These are phyloP conservation scores for Plantago major DNA, from an alignment of 257 asterid genomes.

Conservation along the genomic window DNA sequence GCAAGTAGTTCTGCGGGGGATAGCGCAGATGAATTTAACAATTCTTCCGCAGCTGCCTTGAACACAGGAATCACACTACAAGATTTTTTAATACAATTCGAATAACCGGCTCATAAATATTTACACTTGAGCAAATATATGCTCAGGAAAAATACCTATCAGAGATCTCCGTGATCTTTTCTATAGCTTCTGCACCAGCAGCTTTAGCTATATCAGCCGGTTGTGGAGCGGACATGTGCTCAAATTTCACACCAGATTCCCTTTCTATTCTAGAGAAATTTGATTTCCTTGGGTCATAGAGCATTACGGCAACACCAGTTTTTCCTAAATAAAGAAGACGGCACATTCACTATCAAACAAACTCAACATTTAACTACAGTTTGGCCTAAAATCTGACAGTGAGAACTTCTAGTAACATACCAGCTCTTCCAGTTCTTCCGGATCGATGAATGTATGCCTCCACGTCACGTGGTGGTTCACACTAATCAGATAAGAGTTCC, in stretches of 20 bases:
- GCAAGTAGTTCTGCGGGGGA: slow-evolving; percentile 81
- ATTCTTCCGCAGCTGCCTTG: slow-evolving; percentile 88
- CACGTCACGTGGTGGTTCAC: slow-evolving; percentile 96
- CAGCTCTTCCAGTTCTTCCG: slow-evolving; percentile 96
- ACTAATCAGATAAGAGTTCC: slow-evolving; percentile 38
- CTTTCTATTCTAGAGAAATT: slow-evolving; percentile 79
- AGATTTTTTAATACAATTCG: slow-evolving; percentile 7
- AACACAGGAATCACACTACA: slow-evolving; percentile 85
- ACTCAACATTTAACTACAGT: not conserved
- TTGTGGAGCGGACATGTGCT: slow-evolving; percentile 91
- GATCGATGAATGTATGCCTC: slow-evolving; percentile 99
- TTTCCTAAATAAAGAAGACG: slow-evolving; percentile 37
- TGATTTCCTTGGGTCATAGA: slow-evolving; percentile 92
- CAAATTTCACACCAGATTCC: slow-evolving; percentile 93
- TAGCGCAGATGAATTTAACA: slow-evolving; percentile 51
- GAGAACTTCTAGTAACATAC: not conserved
- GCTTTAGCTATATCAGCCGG: slow-evolving; percentile 92
- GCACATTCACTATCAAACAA: not conserved
- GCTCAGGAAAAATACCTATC: slow-evolving; percentile 50
- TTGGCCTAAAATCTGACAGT: not conserved
- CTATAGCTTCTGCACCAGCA: slow-evolving; percentile 83
- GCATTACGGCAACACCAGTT: slow-evolving; percentile 91
- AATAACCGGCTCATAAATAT: not conserved
- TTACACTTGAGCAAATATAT: not conserved
- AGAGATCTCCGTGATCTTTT: slow-evolving; percentile 59